Evolutionary conservation across 2,329 filamentous ascomycete species (phyloP).

Genomic region (Elsinoe arachidis): DNA sequence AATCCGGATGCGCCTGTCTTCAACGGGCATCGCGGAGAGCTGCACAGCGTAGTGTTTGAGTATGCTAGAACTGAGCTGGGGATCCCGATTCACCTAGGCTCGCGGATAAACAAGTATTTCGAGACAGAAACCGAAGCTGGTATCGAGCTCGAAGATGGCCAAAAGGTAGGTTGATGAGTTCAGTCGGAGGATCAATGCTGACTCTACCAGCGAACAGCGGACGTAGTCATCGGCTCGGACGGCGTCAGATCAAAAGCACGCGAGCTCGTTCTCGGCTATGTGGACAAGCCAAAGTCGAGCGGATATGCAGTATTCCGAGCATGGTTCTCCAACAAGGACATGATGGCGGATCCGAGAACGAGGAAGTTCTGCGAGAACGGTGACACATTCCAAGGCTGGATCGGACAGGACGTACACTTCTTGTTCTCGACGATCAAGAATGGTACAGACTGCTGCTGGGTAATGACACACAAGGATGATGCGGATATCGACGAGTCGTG

Average conservation of each 20-base stretch:
- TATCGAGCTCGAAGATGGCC: conserved; percentile 42
- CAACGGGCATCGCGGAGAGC: conserved; percentile 53
- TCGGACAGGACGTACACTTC: conserved; percentile 31
- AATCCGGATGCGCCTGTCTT: conserved; percentile 46
- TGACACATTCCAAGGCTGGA: conserved; percentile 32
- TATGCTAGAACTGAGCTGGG: conserved; percentile 47
- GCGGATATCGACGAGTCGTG: conserved; percentile 40
- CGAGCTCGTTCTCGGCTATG: conserved; percentile 44
- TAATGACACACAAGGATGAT: conserved; percentile 38
- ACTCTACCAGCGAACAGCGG: conserved; percentile 29
- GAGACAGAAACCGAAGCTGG: conserved; percentile 45
- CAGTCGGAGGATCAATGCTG: conserved; percentile 7
- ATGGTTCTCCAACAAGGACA: conserved; percentile 33
- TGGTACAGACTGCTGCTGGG: conserved; percentile 33
- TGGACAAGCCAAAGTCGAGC: conserved; percentile 44
- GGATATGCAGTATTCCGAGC: conserved; percentile 47
- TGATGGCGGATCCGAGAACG: conserved; percentile 31
- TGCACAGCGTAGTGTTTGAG: conserved; percentile 51
- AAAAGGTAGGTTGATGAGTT: conserved; percentile 28
- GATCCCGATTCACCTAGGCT: conserved; percentile 48
- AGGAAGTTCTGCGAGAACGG: conserved; percentile 31
- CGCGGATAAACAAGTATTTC: conserved; percentile 46
- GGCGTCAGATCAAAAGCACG: conserved; percentile 43
- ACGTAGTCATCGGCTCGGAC: conserved; percentile 44
- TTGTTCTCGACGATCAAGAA: conserved; percentile 31